Evolutionary conservation across 2,329 filamentous ascomycete genomes (phyloP), one percentile per base, ranked within the genome.

Genomic region (Pleurostoma richardsiae): DNA sequence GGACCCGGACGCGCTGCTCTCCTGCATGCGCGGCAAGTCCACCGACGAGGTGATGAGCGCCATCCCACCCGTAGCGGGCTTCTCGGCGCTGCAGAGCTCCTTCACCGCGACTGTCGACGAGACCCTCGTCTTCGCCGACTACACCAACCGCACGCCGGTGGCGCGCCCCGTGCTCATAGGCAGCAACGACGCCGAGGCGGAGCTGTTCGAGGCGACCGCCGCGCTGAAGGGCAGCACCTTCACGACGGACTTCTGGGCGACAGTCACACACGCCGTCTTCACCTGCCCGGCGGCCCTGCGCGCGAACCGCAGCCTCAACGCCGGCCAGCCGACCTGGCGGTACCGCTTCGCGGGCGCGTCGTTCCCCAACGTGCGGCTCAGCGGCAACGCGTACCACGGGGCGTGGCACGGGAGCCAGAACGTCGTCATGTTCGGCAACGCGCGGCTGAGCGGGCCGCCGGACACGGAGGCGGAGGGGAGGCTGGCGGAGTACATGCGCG

Each of bases 91-190:
- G 8, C 45, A 47, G 29, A 38, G 41, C 10, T 39, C 41, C 6
- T 47, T 47, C 29, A 41, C 42, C n/a, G 40, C 45, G n/a, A 47
- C 45, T 5, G 41, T 47, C 29, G 45, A 47, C 26, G 45, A 47
- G 6, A 39, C 42, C 33, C 30, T 47, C 38, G 45, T 47, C 10
- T 47, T 47, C 39, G 39, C 45, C 3, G 36, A 47, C 27, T 47
- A 47, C 30, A 19, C 3, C 7, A 1, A 30, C 4, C 44, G 31
- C 0, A 46, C 44, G 4, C 6, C n/a, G 27, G 4, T 39, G 1
- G 40, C 6, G 19, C 10, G n/a, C 10, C 40, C 45, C 29, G 5
- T 30, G 40, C 10, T 42, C 27, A 31, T 47, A 19, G 11, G 43
- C 19, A 30, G 44, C 40, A 19, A 30, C 40, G 31, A 42, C 11